Percentiles rank a stretch among this genome's conserved stretches.
Conservation (phyloP, 805 yeast species). For the Saccharomycopsis sp. region DNA sequence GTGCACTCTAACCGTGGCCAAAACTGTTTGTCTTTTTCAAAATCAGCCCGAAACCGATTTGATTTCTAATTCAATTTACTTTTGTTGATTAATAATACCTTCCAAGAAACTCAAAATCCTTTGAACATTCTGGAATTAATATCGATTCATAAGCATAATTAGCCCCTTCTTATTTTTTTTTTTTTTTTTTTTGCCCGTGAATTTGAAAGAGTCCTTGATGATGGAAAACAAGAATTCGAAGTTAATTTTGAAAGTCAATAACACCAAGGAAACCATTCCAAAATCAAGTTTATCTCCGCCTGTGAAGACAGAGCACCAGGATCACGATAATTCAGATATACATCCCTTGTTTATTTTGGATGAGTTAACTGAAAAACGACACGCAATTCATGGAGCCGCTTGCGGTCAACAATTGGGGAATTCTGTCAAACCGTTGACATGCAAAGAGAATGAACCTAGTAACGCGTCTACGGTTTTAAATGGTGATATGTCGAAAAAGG, state of each 20-base stretch:
- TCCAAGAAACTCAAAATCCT: too few relatives aligned
- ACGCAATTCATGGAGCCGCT: constrained; percentile 19
- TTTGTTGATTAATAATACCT: too few relatives aligned
- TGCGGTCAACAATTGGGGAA: constrained; percentile 3
- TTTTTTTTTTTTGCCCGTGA: too few relatives aligned
- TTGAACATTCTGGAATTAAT: too few relatives aligned
- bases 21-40: too few relatives aligned
- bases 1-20: too few relatives aligned
- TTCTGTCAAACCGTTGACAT: constrained; percentile 13
- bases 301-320: not conserved
- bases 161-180: too few relatives aligned
- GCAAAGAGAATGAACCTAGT: constrained; percentile 19
- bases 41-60: too few relatives aligned
- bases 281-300: constrained; percentile 11
- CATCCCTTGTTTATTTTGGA: constrained; percentile 20
- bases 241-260: constrained; percentile 15
- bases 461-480: constrained; percentile 12
- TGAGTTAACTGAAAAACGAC: constrained; percentile 15
- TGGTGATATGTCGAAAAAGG: constrained; percentile 8
- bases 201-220: too few relatives aligned
- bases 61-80: too few relatives aligned
- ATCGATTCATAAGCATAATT: too few relatives aligned
- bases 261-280: constrained; percentile 14
- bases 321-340: constrained; percentile 2
- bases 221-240: constrained; percentile 8